Evolutionary conservation across 1,139 yeast genomes (phyloP), one percentile per base, ranked within the genome.

Genomic region (Tardiomyces blankii): DNA sequence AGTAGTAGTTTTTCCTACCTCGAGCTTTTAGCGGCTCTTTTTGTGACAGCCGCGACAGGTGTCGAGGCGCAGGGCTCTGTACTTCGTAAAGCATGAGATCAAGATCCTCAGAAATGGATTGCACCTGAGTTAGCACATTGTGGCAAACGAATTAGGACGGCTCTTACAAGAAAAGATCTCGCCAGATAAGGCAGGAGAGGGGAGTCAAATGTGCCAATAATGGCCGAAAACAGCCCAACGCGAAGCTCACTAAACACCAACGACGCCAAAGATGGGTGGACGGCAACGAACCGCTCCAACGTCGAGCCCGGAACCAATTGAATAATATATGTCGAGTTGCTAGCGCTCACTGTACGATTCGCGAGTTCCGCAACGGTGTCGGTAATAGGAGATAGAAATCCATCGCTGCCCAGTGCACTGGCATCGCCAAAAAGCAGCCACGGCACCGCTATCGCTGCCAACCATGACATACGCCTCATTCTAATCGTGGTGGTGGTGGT

Each of bases 21-120:
- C 40, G 39, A n/a, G 42, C 19, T 13, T 52, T 51, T 32, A 78
- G 59, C 46, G 60, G 65, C n/a, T 66, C 63, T 41, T 75, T 65
- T 50, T 79, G 75, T 2, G 88, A 80, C 4, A 82, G 57, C 39
- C 88, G 63, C 0, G 82, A 84, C 48, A 84, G 66, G 58, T 84
- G 94, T 42, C 87, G 65, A 0, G 94, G 91, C 0, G 89, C 83
- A 44, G 70, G 66, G 12, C 58, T 56, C 52, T 78, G 82, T 1
- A 63, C 63, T 18, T 57, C 61, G 23, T 50, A 55, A 14, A 53
- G 54, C 33, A 49, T 44, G n/a, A 58, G 53, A 25, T 49, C 50
- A 3, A 57, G 53, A 46, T 62, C 65, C 2, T 62, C 61, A 14
- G 59, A 57, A 18, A 61, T 30, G 5, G 35, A 30, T 30, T 30